Evolutionary conservation across 495 filamentous ascomycete species (phyloP).

Genomic region (Penicillium cataractarum): DNA sequence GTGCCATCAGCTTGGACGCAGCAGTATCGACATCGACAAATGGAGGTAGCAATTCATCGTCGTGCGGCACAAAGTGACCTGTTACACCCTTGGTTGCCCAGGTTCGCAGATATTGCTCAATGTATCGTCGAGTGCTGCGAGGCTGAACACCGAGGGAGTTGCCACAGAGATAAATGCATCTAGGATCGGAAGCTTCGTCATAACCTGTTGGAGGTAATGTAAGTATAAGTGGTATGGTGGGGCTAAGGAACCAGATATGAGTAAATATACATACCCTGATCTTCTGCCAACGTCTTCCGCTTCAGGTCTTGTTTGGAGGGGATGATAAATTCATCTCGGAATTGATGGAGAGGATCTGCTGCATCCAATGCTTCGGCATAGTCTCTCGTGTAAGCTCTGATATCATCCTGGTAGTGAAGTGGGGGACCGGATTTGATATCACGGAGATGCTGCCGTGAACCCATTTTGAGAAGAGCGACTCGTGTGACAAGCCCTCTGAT

Average conservation of each 20-base stretch:
- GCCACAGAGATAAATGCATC: slow-evolving; percentile 88
- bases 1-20: slow-evolving; percentile 72
- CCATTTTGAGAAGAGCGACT: slow-evolving; percentile 17
- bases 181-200: slow-evolving; percentile 41
- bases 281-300: slow-evolving; percentile 58
- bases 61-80: slow-evolving; percentile 86
- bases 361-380: slow-evolving; percentile 70
- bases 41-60: slow-evolving; percentile 71
- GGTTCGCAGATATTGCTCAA: slow-evolving; percentile 76
- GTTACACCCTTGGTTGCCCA: slow-evolving; percentile 95
- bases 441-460: slow-evolving; percentile 35
- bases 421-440: slow-evolving; percentile 36
- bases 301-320: slow-evolving; percentile 79
- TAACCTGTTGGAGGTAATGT: slow-evolving; percentile 23
- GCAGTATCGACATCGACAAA: slow-evolving; percentile 82
- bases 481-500: background rate
- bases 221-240: background rate
- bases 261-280: slow-evolving; percentile 37
- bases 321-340: slow-evolving; percentile 80
- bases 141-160: slow-evolving; percentile 95
- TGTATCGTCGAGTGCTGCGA: slow-evolving; percentile 65
- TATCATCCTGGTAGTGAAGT: slow-evolving; percentile 45
- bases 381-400: slow-evolving; percentile 45
- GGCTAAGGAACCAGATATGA: background rate
- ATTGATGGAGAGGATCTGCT: slow-evolving; percentile 66